These are phyloP conservation scores for Ceratobasidium sp. DNA, from an alignment of 1,284 basidiomycete species.

Conservation along the genomic window DNA sequence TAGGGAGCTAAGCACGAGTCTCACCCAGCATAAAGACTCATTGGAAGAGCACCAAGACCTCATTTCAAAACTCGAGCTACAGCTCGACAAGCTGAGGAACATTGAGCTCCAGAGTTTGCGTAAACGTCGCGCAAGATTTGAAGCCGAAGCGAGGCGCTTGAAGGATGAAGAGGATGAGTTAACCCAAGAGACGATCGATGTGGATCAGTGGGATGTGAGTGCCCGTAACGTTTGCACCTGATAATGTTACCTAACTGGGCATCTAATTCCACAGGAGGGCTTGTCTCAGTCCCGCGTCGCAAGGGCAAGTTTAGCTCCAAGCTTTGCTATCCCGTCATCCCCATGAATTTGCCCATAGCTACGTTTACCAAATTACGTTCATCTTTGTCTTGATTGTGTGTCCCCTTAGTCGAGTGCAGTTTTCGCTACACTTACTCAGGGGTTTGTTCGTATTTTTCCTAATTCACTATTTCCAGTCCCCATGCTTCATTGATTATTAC, in stretches of 20 bases:
- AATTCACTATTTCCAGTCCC: background rate
- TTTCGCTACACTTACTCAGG: background rate
- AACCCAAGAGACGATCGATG: conserved; percentile 26
- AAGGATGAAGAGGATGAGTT: conserved; percentile 21
- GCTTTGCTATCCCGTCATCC: conserved; percentile 3
- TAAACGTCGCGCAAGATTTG: conserved; percentile 5
- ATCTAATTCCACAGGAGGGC: background rate
- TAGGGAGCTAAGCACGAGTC: background rate
- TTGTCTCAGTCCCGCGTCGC: conserved; percentile 25
- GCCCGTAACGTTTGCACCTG: conserved; percentile 3
- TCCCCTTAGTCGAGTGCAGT: background rate
- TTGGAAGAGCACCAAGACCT: conserved; percentile 26
- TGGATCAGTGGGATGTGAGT: conserved; percentile 36
- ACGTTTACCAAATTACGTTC: background rate
- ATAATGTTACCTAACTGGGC: background rate
- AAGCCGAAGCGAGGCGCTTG: conserved; percentile 27
- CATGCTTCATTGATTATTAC: background rate
- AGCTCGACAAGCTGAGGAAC: conserved; percentile 11
- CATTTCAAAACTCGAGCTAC: conserved; percentile 31
- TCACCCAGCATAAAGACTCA: conserved; percentile 8
- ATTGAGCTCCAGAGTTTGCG: conserved; percentile 21
- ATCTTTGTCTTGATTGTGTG: conserved; percentile 3
- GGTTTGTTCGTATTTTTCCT: background rate
- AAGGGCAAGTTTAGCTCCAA: conserved; percentile 15
- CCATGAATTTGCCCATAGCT: background rate